Conservation (phyloP, 495 filamentous ascomycete species). For the Talaromyces wortmannii region DNA sequence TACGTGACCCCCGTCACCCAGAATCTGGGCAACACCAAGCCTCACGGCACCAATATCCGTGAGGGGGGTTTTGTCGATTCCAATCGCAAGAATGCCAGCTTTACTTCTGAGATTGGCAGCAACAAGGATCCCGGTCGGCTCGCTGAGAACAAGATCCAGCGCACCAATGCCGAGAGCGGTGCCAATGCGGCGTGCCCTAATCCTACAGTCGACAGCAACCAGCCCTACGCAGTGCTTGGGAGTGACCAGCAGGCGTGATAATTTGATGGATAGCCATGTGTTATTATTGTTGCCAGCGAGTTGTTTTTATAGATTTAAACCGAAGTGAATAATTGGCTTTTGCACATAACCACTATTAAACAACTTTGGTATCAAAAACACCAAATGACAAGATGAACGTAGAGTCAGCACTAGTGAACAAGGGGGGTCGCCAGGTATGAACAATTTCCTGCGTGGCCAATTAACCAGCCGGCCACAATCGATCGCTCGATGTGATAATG, state of each 20-base stretch:
- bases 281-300: too few relatives aligned
- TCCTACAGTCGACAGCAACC: slow-evolving; percentile 4
- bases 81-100: slow-evolving; percentile 49
- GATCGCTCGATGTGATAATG: too few relatives aligned
- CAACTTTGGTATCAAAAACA: too few relatives aligned
- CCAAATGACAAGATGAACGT: too few relatives aligned
- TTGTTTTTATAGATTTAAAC: too few relatives aligned
- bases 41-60: slow-evolving; percentile 48
- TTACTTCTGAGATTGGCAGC: slow-evolving; percentile 50
- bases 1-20: slow-evolving; percentile 34
- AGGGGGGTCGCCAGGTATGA: too few relatives aligned
- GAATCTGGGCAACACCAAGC: slow-evolving; percentile 30
- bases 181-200: slow-evolving; percentile 23
- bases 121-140: slow-evolving; percentile 55
- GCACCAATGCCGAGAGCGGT: slow-evolving; percentile 27
- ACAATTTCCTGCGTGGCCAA: too few relatives aligned
- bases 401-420: too few relatives aligned
- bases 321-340: too few relatives aligned
- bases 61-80: slow-evolving; percentile 47
- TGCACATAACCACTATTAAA: too few relatives aligned
- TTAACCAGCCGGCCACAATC: too few relatives aligned
- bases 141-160: slow-evolving; percentile 44
- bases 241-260: slow-evolving; percentile 37
- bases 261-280: too few relatives aligned
- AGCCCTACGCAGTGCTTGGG: slow-evolving; percentile 22